Evolutionary conservation across 1,284 basidiomycete genomes (phyloP).

Genomic region (Papiliotrema flavescens): DNA sequence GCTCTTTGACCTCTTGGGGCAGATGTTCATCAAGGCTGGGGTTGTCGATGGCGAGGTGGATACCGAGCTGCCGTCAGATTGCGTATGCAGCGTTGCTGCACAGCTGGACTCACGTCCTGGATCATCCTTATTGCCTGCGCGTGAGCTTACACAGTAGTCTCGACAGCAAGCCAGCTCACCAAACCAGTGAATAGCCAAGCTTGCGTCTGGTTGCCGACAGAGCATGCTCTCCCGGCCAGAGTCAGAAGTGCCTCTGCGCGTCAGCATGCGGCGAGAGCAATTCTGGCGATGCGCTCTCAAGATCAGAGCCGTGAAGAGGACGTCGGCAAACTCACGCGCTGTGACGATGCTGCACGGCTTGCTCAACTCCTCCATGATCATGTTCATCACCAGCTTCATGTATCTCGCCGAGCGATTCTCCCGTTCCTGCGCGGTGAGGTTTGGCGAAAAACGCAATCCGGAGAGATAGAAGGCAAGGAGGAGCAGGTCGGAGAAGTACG

Average conservation of each 20-base stretch:
- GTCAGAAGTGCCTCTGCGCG: slow-evolving; percentile 15
- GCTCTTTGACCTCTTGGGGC: slow-evolving; percentile 16
- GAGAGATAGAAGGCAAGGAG: slow-evolving; percentile 19
- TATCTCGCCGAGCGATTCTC: slow-evolving; percentile 10
- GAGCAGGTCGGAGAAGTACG: slow-evolving; percentile 21
- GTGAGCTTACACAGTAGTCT: not conserved
- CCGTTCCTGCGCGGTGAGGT: slow-evolving; percentile 15
- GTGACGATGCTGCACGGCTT: slow-evolving; percentile 16
- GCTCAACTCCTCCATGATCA: slow-evolving; percentile 18
- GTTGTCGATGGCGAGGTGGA: slow-evolving; percentile 22
- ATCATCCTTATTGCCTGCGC: slow-evolving; percentile 17
- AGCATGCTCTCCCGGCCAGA: slow-evolving; percentile 17
- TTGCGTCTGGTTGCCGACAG: slow-evolving; percentile 18
- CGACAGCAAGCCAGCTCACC: slow-evolving; percentile 3
- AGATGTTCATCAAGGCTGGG: slow-evolving; percentile 15
- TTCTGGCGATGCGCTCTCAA: too few relatives aligned
- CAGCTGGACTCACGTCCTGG: slow-evolving; percentile 10
- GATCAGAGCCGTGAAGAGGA: not conserved
- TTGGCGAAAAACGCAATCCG: slow-evolving; percentile 17
- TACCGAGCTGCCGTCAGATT: slow-evolving; percentile 9
- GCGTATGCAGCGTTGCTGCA: not conserved
- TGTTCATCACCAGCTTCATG: slow-evolving; percentile 15
- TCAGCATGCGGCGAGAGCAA: too few relatives aligned
- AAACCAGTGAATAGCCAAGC: slow-evolving; percentile 24
- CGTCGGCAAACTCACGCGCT: slow-evolving; percentile 5